Conservation (phyloP, 225 moss, liverwort and hornwort genomes). For the Neckera pumila region DNA sequence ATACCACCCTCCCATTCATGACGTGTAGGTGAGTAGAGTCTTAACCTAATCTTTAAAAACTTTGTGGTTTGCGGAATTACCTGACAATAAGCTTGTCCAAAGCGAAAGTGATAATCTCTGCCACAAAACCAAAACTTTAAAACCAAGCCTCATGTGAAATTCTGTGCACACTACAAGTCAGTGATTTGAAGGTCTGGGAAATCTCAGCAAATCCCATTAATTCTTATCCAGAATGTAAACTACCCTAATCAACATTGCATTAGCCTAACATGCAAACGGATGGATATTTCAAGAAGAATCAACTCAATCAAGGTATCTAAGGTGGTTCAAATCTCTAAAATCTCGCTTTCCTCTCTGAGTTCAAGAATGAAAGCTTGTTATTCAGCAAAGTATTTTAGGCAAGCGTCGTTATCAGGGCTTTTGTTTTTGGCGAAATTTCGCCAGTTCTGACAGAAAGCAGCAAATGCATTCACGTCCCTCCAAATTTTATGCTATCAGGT, state of each 20-base stretch:
- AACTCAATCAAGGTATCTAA: too few species aligned
- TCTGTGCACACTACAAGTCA: not conserved
- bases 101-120: constrained; percentile 12
- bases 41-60: not conserved
- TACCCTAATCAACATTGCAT: not conserved
- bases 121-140: not conserved
- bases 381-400: too few species aligned
- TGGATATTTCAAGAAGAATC: not conserved
- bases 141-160: not conserved
- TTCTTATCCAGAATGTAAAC: not conserved
- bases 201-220: not conserved
- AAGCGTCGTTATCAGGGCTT: too few species aligned
- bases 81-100: constrained; percentile 31
- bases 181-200: not conserved
- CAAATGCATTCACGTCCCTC: too few species aligned
- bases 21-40: not conserved
- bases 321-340: not conserved
- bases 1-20: not conserved
- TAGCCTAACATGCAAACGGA: not conserved
- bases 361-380: not conserved
- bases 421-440: too few species aligned
- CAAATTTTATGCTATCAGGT: too few species aligned
- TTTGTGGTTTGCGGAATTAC: not conserved
- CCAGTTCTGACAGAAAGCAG: too few species aligned
- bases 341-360: not conserved